A percentile compares a stretch with the other conserved stretches of the same genome.
phyloP scores from a whole-genome alignment of 352 stramenopile genomes.

The Phytophthora europaea region DNA sequence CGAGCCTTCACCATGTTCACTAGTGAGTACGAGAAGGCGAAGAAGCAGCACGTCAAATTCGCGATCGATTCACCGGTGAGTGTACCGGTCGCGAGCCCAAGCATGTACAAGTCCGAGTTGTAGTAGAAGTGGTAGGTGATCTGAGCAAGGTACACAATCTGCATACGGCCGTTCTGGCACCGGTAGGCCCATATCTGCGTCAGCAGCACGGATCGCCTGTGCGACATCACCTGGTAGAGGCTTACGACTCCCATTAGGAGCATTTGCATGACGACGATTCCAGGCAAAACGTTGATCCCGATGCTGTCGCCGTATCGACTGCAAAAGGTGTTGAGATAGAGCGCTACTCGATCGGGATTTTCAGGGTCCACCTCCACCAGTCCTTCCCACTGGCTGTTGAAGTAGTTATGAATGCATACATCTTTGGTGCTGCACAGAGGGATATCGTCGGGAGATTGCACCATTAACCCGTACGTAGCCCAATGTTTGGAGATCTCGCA shows the following conservation, averaged over 20 bases:
- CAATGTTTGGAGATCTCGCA: constrained; percentile 14
- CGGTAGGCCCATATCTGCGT: constrained; percentile 40
- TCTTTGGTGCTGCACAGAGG: constrained; percentile 14
- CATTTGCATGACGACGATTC: constrained; percentile 21
- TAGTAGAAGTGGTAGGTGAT: constrained; percentile 31
- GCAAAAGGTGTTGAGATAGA: constrained; percentile 17
- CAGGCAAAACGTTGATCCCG: constrained; percentile 11
- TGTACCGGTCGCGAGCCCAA: constrained; percentile 29
- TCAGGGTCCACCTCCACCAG: neutral
- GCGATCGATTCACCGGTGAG: constrained; percentile 23
- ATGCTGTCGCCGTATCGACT: constrained; percentile 16
- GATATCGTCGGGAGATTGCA: constrained; percentile 26
- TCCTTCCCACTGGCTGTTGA: constrained; percentile 22
- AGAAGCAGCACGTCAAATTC: constrained; percentile 36
- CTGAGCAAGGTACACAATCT: constrained; percentile 30
- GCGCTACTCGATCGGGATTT: constrained; percentile 2
- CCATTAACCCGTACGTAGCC: constrained; percentile 23
- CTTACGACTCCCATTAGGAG: constrained; percentile 20
- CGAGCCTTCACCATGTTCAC: constrained; percentile 23
- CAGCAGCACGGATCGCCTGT: constrained; percentile 27
- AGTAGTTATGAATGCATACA: constrained; percentile 27
- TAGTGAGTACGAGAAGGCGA: constrained; percentile 25
- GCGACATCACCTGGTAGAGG: constrained; percentile 27
- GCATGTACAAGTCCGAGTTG: constrained; percentile 32
- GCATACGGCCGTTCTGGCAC: constrained; percentile 32